Evolutionary conservation across 257 asterid genomes (phyloP), one percentile per base, ranked within the genome.

Genomic region (Scutellaria barbata): DNA sequence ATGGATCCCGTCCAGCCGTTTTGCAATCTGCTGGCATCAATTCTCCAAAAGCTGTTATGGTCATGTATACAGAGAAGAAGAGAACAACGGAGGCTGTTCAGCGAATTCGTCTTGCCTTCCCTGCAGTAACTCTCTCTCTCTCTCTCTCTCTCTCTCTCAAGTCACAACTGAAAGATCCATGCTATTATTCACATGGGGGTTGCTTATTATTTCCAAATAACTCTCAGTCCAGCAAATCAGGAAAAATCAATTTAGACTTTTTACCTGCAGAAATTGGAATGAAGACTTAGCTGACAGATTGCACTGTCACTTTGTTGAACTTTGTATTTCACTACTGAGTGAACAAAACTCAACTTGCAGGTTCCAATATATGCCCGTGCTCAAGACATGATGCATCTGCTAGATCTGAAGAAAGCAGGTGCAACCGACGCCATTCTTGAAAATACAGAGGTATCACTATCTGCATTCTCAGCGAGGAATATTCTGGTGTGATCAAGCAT

Each of bases 1-100:
- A 94, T 78, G 99, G 99, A 20, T 86, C 99, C 50, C 88, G 96
- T 59, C 99, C 99, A 57, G 88, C 97, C n/a, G 98, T 94, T 72
- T 82, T 94, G 84, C 93, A 91, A 78, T 91, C 98, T 58, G 99
- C 99, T 70, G 99, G 99, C 71, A 79, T 94, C 69, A 77, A 74
- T 68, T 89, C 96, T 48, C 98, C 99, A 0, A 89, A 88, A 88
- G 99, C 99, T 54, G 96, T 94, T 63, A 84, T 94, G 96, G 90
- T 94, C 69, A 94, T 89, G 99, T 91, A 94, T 77, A 77, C 92
- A 1, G 99, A 85, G 50, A 89, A 84, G 74, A 59, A 77, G 63
- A 88, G 66, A 79, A 89, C 99, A 45, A 37, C 74, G 20, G 92
- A 94, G 70, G 96, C 99, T 70, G 98, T 94, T 65, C 86, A 94